These are phyloP conservation scores for Dentipellis fragilis DNA, from an alignment of 768 basidiomycete species.

Conservation along the genomic window DNA sequence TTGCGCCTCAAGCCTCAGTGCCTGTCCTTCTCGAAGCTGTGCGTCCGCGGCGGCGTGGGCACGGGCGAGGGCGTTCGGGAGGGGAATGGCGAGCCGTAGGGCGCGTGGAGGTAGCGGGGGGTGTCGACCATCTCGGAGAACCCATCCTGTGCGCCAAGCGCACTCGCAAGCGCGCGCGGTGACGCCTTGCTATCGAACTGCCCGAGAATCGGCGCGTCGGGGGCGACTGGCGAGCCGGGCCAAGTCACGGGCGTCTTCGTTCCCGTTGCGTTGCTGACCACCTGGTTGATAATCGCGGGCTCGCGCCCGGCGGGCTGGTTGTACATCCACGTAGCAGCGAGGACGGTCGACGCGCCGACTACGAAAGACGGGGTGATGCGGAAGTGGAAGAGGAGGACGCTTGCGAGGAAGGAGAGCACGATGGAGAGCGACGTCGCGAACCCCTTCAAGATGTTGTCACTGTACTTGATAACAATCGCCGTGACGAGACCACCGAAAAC, in stretches of 20 bases:
- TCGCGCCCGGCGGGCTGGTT: conserved; percentile 56
- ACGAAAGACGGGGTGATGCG: conserved; percentile 80
- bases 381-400: conserved; percentile 86
- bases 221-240: conserved; percentile 34
- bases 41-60: conserved; percentile 16
- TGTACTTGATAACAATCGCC: conserved; percentile 94
- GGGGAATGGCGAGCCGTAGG: conserved; percentile 40
- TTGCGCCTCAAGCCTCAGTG: neutral
- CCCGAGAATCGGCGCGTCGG: conserved; percentile 50
- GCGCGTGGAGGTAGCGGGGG: conserved; percentile 35
- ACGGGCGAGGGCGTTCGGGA: conserved; percentile 38
- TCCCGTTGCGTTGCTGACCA: conserved; percentile 20
- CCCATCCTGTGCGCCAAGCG: conserved; percentile 19
- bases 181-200: conserved; percentile 41
- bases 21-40: conserved; percentile 2
- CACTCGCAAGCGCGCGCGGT: conserved; percentile 26
- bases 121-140: conserved; percentile 34
- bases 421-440: conserved; percentile 94
- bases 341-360: conserved; percentile 76
- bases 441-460: conserved; percentile 93
- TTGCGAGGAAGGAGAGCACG: conserved; percentile 89
- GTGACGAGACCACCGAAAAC: conserved; percentile 91
- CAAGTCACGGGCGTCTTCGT: conserved; percentile 25
- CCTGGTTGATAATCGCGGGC: conserved; percentile 22
- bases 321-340: conserved; percentile 90